Percentiles rank a stretch among this genome's conserved stretches.
Conservation (phyloP, 2,329 filamentous ascomycete species). For the Nothophaeocryptopus gaeumannii region DNA sequence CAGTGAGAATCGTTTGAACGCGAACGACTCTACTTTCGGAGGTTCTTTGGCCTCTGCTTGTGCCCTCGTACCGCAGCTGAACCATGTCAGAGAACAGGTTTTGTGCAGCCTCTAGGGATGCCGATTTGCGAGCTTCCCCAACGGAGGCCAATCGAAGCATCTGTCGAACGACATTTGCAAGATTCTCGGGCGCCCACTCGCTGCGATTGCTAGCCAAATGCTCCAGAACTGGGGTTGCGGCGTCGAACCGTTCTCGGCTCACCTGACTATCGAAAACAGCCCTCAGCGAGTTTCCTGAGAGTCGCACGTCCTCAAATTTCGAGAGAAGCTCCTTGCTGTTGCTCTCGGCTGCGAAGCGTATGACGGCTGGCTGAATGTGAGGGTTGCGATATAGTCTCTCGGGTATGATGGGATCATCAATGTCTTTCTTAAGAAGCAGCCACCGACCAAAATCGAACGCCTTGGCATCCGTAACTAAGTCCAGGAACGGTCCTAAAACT, state of each 20-base stretch:
- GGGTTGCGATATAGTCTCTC: conserved; percentile 45
- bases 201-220: conserved; percentile 10
- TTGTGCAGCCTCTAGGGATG: conserved; percentile 9
- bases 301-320: conserved; percentile 20
- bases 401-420: conserved; percentile 55
- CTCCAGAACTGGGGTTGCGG: conserved; percentile 39
- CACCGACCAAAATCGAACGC: conserved; percentile 52
- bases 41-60: not conserved
- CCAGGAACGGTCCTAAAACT: conserved; percentile 51
- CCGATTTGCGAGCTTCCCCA: not conserved
- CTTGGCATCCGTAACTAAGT: conserved; percentile 48
- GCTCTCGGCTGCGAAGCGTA: conserved; percentile 54
- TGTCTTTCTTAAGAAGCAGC: conserved; percentile 52
- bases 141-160: conserved; percentile 12
- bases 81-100: conserved; percentile 13
- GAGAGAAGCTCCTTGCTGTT: conserved; percentile 40
- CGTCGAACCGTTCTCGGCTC: conserved; percentile 40
- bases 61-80: not conserved
- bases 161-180: conserved; percentile 11
- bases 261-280: conserved; percentile 46
- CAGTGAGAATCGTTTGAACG: conserved; percentile 17
- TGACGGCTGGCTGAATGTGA: conserved; percentile 51
- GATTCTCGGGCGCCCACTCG: conserved; percentile 6
- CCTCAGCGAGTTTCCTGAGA: conserved; percentile 20
- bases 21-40: not conserved